Evolutionary conservation across 2,329 filamentous ascomycete species (phyloP).

Genomic region (Xylaria sp.): DNA sequence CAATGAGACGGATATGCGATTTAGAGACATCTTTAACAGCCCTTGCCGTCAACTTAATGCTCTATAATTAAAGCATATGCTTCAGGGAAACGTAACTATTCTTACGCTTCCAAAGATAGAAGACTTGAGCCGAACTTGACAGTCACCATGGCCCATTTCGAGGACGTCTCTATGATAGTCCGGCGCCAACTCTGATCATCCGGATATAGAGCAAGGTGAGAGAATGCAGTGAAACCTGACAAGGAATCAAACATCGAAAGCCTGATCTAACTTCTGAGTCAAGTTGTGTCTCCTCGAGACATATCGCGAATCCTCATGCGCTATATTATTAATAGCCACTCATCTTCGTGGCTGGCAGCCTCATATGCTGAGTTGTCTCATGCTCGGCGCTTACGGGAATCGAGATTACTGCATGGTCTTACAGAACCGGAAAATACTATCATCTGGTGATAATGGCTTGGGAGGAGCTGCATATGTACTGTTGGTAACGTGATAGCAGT

Average conservation of each 20-base stretch:
- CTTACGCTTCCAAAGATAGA: no score
- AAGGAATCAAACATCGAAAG: background rate
- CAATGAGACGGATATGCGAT: background rate
- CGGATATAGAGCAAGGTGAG: background rate
- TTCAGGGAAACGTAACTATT: background rate
- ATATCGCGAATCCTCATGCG: background rate
- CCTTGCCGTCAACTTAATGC: background rate
- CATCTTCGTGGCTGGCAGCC: background rate
- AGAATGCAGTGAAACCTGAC: background rate
- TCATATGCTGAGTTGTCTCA: background rate
- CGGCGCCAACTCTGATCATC: background rate
- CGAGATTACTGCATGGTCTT: background rate
- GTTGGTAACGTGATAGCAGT: conserved; percentile 1
- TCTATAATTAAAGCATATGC: background rate
- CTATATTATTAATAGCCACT: background rate
- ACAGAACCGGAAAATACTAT: background rate
- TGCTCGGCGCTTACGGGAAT: background rate
- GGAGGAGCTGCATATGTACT: background rate
- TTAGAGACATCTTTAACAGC: background rate
- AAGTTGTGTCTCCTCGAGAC: background rate
- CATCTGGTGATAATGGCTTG: background rate
- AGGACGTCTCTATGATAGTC: background rate
- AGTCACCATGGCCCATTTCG: background rate
- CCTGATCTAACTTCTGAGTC: background rate
- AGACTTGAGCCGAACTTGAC: background rate